Evolutionary conservation across 176 grass and related monocot genomes (phyloP).

Genomic region (Triticum aestivum): DNA sequence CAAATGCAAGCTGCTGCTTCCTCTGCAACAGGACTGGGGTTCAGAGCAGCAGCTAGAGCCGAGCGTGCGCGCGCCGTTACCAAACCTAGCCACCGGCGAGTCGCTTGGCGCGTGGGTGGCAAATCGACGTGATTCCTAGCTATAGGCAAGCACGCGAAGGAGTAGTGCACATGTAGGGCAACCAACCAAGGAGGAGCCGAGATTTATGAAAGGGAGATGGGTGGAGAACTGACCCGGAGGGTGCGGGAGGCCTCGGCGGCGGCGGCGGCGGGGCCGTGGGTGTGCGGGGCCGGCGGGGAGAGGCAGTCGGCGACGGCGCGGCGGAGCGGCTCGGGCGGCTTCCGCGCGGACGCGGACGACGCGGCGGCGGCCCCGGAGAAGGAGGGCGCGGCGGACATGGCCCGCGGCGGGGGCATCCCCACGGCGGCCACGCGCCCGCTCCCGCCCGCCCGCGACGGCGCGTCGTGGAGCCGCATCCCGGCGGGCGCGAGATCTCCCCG

Average conservation of each 20-base stretch:
- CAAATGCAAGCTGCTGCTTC: not conserved
- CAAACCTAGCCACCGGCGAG: not conserved
- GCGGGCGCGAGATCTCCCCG: constrained; percentile 7
- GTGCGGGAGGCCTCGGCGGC: constrained; percentile 71
- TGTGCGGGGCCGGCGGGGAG: constrained; percentile 69
- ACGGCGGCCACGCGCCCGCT: constrained; percentile 32
- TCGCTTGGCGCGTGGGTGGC: not conserved
- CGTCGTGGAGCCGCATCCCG: constrained; percentile 53
- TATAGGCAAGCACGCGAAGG: not conserved
- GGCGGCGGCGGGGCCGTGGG: constrained; percentile 54
- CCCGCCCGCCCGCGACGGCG: constrained; percentile 33
- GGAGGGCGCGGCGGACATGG: constrained; percentile 39
- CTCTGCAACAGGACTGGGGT: not conserved
- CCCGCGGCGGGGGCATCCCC: constrained; percentile 32
- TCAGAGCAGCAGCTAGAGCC: not conserved
- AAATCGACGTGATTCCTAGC: not conserved
- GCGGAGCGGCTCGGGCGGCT: constrained; percentile 85
- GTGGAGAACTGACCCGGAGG: constrained; percentile 60
- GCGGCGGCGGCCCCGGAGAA: constrained; percentile 13
- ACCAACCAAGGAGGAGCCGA: not conserved
- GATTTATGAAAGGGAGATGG: not conserved
- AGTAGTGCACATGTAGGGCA: not conserved
- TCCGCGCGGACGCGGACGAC: constrained; percentile 18
- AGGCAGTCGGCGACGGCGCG: constrained; percentile 94
- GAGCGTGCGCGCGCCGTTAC: not conserved